Percentiles rank a stretch among this genome's conserved stretches.
Evolutionary conservation across 805 yeast species (phyloP).

Genomic region (Myxozyma geophila): DNA sequence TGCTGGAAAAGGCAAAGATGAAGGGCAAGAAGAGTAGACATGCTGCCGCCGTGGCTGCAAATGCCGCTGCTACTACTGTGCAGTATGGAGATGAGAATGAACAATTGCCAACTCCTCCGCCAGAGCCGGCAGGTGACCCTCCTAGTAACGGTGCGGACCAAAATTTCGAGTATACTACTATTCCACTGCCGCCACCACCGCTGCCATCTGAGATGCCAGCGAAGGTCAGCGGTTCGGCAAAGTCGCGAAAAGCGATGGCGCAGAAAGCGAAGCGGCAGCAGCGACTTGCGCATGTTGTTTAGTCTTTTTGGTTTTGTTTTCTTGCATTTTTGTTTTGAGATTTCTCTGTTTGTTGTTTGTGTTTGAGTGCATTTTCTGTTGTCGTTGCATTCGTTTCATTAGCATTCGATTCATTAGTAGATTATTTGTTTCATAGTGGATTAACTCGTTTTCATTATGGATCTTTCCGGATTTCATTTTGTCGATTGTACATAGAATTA

Average conservation of each 20-base stretch:
- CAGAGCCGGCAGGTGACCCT: background rate
- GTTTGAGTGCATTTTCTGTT: no score
- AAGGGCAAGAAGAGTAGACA: constrained; percentile 29
- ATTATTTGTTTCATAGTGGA: no score
- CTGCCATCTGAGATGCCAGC: background rate
- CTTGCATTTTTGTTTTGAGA: background rate
- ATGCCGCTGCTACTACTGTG: constrained; percentile 8
- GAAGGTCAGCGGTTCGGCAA: background rate
- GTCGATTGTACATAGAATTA: no score
- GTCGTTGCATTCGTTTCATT: no score
- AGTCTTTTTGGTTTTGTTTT: background rate
- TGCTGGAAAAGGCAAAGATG: constrained; percentile 37
- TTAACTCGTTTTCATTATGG: no score
- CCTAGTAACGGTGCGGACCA: no score
- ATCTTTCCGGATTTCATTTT: no score
- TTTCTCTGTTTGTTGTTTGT: background rate
- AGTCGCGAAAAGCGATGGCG: constrained; percentile 16
- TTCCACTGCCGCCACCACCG: background rate
- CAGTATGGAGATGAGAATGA: background rate
- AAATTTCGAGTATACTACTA: background rate
- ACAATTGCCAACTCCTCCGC: background rate
- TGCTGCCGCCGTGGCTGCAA: constrained; percentile 7
- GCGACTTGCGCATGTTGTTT: constrained; percentile 2
- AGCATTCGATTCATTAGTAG: no score
- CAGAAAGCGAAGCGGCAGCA: constrained; percentile 21